Conservation (phyloP, 768 basidiomycete species). For the Podaxis rugospora region DNA sequence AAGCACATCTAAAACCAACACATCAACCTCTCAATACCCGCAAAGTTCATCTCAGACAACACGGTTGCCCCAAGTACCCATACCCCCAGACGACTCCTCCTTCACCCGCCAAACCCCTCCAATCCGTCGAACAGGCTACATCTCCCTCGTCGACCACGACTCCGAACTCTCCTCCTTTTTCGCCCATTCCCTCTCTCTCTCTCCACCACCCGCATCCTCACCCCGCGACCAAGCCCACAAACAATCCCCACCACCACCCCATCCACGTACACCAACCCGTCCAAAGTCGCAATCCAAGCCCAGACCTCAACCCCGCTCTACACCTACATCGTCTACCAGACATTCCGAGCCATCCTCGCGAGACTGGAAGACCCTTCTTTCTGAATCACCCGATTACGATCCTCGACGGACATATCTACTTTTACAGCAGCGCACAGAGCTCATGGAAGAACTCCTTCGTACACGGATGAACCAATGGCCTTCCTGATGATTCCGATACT, state of each 20-base stretch:
- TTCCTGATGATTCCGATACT: neutral
- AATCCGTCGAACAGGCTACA: slow-evolving; percentile 8
- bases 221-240: neutral
- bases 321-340: neutral
- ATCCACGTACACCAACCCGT: neutral
- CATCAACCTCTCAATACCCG: neutral
- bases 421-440: slow-evolving; percentile 5
- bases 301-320: neutral
- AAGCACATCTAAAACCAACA: neutral
- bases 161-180: slow-evolving; percentile 8
- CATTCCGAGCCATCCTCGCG: neutral
- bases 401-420: slow-evolving; percentile 6
- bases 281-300: no score
- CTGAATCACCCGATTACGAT: neutral
- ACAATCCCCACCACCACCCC: neutral
- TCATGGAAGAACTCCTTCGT: slow-evolving; percentile 9
- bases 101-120: slow-evolving; percentile 1
- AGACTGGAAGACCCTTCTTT: neutral
- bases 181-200: neutral
- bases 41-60: neutral
- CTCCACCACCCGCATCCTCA: neutral
- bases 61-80: neutral
- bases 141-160: slow-evolving; percentile 15
- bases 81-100: slow-evolving; percentile 5
- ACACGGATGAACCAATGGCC: neutral